Conservation (phyloP, 176 grass and related monocot genomes). For the Aegilops speltoides region DNA sequence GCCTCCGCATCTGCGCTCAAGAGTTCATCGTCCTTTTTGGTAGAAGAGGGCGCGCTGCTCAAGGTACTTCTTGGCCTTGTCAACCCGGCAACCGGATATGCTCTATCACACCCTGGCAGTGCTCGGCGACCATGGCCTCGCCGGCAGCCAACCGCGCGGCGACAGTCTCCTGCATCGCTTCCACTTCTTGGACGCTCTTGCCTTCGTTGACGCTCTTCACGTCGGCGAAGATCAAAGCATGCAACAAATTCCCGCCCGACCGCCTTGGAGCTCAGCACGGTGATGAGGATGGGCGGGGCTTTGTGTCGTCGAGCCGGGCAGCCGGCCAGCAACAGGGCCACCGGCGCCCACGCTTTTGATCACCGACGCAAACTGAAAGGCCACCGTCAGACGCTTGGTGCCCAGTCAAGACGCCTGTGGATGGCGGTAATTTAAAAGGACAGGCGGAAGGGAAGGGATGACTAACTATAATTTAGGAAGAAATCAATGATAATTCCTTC, state of each 20-base stretch:
- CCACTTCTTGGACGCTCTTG: not conserved
- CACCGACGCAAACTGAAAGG: no score
- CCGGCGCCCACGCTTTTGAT: no score
- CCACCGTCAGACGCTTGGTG: no score
- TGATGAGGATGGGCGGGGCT: no score
- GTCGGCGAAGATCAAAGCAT: not conserved
- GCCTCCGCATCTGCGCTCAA: not conserved
- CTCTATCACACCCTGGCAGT: slow-evolving; percentile 24
- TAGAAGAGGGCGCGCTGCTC: not conserved
- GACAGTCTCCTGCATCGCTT: slow-evolving; percentile 12
- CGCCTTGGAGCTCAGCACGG: no score
- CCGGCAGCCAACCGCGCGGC: slow-evolving; percentile 1
- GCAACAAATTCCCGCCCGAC: not conserved
- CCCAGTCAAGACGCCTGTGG: no score
- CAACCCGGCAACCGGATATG: not conserved
- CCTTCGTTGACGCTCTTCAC: slow-evolving; percentile 5
- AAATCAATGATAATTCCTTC: no score
- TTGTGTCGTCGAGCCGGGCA: no score
- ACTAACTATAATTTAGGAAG: no score
- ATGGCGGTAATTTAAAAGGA: no score
- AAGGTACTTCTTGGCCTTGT: slow-evolving; percentile 41
- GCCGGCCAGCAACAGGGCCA: no score
- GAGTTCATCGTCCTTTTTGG: not conserved
- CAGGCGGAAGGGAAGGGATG: no score
- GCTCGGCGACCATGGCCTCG: slow-evolving; percentile 25